phyloP scores from a whole-genome alignment of 192 early-diverging fungal species.

The Fimicolochytrium jonesii region DNA sequence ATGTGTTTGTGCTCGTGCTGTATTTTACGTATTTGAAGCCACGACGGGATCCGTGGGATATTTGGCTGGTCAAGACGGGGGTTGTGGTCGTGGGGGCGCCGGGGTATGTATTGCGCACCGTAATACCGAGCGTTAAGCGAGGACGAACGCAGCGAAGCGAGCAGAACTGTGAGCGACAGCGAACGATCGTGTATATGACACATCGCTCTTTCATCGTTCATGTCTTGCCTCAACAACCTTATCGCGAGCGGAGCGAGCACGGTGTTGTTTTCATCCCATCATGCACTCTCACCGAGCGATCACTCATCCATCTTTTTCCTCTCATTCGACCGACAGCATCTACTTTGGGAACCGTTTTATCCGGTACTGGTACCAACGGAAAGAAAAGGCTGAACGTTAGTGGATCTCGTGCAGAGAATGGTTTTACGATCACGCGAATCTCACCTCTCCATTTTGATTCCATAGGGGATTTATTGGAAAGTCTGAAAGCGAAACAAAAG shows the following conservation, averaged over 20 bases:
- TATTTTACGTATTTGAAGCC: slow-evolving; percentile 45
- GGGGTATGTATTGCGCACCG: slow-evolving; percentile 29
- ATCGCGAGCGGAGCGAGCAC: too few species aligned
- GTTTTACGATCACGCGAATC: background rate
- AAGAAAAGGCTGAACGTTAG: slow-evolving; percentile 29
- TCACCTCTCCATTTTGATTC: background rate
- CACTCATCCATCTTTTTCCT: too few species aligned
- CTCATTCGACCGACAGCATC: too few species aligned
- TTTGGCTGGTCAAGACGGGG: slow-evolving; percentile 42
- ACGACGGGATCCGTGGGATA: slow-evolving; percentile 35
- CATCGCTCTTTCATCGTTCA: too few species aligned
- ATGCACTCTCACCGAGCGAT: background rate
- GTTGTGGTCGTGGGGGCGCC: slow-evolving; percentile 38
- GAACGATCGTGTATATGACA: too few species aligned
- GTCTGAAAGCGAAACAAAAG: slow-evolving; percentile 41
- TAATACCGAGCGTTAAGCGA: too few species aligned
- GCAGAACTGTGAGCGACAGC: too few species aligned
- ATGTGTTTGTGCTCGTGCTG: slow-evolving; percentile 48
- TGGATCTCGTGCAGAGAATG: background rate
- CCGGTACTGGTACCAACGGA: slow-evolving; percentile 35
- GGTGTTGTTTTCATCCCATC: too few species aligned
- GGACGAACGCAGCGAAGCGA: too few species aligned
- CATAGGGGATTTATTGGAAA: slow-evolving; percentile 22
- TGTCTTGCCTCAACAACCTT: too few species aligned
- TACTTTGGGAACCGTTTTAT: slow-evolving; percentile 27